phyloP scores from a whole-genome alignment of 2,329 filamentous ascomycete genomes.

The Helotiales sp. region DNA sequence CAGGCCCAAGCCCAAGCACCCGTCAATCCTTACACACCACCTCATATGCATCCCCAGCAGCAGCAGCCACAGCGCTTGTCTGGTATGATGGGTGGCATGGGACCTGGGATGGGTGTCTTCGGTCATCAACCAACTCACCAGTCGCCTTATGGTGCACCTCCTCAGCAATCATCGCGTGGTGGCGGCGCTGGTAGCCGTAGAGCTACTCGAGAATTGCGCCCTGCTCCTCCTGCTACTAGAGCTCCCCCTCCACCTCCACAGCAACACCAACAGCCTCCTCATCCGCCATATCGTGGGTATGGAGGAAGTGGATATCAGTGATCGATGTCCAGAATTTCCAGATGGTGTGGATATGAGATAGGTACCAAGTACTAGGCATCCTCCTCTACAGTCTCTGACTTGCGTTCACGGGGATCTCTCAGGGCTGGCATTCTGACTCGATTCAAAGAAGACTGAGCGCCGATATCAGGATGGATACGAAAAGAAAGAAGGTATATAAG shows the following conservation, averaged over 20 bases:
- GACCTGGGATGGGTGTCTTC: conserved; percentile 9
- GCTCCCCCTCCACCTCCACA: background rate
- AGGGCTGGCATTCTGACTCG: too few species aligned
- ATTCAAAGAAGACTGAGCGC: too few species aligned
- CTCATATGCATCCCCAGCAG: background rate
- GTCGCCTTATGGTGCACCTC: conserved; percentile 16
- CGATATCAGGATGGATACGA: too few species aligned
- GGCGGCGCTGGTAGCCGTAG: background rate
- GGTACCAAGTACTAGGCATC: too few species aligned
- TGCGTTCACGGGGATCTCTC: too few species aligned
- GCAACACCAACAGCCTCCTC: background rate
- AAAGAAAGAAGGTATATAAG: too few species aligned
- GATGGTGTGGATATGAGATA: background rate
- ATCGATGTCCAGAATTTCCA: background rate
- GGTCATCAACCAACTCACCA: conserved; percentile 1
- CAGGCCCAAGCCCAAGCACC: too few species aligned
- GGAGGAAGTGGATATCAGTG: conserved; percentile 6
- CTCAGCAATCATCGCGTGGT: conserved; percentile 13
- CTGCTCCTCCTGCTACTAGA: conserved; percentile 13
- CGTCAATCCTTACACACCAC: conserved; percentile 17
- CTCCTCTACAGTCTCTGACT: too few species aligned
- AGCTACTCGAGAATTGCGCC: conserved; percentile 12
- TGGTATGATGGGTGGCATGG: background rate
- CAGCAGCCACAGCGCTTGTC: background rate
- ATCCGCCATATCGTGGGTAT: conserved; percentile 2